These are phyloP conservation scores for Suhomyces atakaporum DNA, from an alignment of 1,139 yeast species.

Conservation along the genomic window DNA sequence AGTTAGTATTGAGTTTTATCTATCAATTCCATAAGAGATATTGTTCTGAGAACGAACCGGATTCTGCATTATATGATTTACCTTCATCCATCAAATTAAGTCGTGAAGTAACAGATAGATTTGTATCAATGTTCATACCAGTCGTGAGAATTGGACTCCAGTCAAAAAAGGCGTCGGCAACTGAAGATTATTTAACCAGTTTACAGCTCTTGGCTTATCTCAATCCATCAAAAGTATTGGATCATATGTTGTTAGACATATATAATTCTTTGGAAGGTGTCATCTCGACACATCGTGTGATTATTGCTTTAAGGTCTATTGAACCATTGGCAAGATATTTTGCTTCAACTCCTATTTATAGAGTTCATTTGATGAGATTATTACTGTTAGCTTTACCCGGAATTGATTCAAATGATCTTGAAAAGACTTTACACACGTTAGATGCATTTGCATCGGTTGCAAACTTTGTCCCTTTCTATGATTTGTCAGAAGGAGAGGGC, in stretches of 20 bases:
- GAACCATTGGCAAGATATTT: conserved; percentile 69
- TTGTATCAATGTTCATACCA: conserved; percentile 60
- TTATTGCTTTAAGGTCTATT: conserved; percentile 69
- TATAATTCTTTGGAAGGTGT: conserved; percentile 84
- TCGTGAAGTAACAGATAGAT: conserved; percentile 42
- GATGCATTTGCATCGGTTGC: conserved; percentile 73
- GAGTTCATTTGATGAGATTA: conserved; percentile 79
- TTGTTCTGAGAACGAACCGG: conserved; percentile 45
- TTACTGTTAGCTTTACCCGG: conserved; percentile 74
- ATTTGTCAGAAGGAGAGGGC: conserved; percentile 44
- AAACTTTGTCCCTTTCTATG: conserved; percentile 70
- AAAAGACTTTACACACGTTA: conserved; percentile 69
- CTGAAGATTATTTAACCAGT: conserved; percentile 61
- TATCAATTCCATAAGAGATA: conserved; percentile 61
- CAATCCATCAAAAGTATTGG: conserved; percentile 62
- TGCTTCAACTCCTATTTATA: conserved; percentile 62
- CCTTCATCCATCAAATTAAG: conserved; percentile 50
- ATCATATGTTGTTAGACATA: conserved; percentile 66
- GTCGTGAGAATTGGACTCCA: conserved; percentile 74
- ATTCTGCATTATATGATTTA: conserved; percentile 45
- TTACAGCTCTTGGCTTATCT: conserved; percentile 67
- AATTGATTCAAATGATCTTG: conserved; percentile 84
- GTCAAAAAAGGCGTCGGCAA: conserved; percentile 62
- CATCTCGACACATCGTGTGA: conserved; percentile 79
- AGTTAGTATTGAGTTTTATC: conserved; percentile 57